Evolutionary conservation across 371 early-diverging fungal genomes (phyloP), one percentile per base, ranked within the genome.

Genomic region (Nematocida major): DNA sequence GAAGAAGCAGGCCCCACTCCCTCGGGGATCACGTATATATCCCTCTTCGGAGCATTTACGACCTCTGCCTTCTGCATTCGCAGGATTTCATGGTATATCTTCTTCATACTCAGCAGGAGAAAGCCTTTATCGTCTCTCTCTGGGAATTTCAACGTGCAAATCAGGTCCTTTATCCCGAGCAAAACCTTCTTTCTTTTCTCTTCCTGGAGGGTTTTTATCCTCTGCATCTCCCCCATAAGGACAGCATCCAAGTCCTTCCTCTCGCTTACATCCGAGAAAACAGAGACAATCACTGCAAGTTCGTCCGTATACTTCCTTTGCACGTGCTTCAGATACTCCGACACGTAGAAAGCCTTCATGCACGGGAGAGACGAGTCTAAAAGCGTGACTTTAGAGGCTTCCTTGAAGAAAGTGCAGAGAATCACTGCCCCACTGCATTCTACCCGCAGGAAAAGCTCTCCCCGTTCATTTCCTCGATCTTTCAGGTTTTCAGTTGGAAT

Each of bases 141-240:
- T 4, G n/a, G 43, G 51, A 70, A 45, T 11, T 1, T 9, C 15
- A 70, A 36, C 11, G 70, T 70, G 47, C 28, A 24, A 3, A 70
- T 24, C 5, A 70, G 11, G 11, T 42, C 48, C 11, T 28, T 7
- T 0, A 70, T 36, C 1, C 62, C 45, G 1, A 18, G 22, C 1
- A 70, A 15, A 20, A 47, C 11, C 34, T 22, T 13, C 24, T 70
- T 40, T 26, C 34, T 70, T 34, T 22, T 70, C 20, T 70, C 70
- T 20, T n/a, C 4, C 13, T 39, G 26, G 5, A 43, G 15, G 4
- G 13, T 34, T 20, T 13, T n/a, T 7, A 62, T 22, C 4, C 43
- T 36, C 22, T 42, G 11, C 30, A 65, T 59, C 40, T 59, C 62
- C 18, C 32, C 36, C 7, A 7, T 22, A 3, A 70, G 34, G 15